Conservation (phyloP, 768 basidiomycete species). For the Glaciozyma antarctica region DNA sequence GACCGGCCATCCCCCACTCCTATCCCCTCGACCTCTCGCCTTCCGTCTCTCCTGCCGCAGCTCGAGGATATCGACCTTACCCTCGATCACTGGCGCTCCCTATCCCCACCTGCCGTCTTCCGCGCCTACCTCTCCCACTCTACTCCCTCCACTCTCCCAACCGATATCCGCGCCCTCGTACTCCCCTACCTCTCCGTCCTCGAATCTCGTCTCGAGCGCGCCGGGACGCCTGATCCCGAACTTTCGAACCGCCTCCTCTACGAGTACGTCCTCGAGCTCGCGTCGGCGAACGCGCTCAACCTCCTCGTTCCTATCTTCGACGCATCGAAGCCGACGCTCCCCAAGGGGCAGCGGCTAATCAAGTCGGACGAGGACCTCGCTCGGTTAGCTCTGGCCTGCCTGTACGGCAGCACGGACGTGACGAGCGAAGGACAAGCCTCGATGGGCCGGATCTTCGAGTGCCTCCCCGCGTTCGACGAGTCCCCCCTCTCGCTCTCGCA, state of each 20-base stretch:
- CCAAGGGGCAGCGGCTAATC: constrained; percentile 60
- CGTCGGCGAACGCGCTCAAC: constrained; percentile 53
- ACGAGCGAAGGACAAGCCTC: constrained; percentile 46
- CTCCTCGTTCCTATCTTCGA: constrained; percentile 70
- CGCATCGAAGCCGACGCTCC: constrained; percentile 80
- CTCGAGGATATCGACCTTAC: constrained; percentile 49
- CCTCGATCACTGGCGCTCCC: constrained; percentile 58
- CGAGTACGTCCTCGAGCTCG: constrained; percentile 28
- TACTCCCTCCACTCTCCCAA: constrained; percentile 53
- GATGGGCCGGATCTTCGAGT: constrained; percentile 92
- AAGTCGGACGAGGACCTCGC: constrained; percentile 74
- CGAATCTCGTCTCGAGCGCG: constrained; percentile 75
- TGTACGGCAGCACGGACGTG: constrained; percentile 64
- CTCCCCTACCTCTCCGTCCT: constrained; percentile 89
- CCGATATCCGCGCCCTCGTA: constrained; percentile 65
- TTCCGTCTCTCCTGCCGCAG: background rate
- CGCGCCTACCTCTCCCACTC: constrained; percentile 67
- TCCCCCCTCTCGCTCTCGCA: constrained; percentile 65
- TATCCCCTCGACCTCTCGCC: constrained; percentile 40
- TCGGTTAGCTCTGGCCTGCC: constrained; percentile 70
- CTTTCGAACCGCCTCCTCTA: constrained; percentile 38
- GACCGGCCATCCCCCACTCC: constrained; percentile 43
- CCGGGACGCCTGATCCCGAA: constrained; percentile 53
- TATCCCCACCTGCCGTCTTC: constrained; percentile 59
- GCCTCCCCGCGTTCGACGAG: constrained; percentile 81